Evolutionary conservation across 176 grass and related monocot species (phyloP).

Genomic region (Carex kokanica): DNA sequence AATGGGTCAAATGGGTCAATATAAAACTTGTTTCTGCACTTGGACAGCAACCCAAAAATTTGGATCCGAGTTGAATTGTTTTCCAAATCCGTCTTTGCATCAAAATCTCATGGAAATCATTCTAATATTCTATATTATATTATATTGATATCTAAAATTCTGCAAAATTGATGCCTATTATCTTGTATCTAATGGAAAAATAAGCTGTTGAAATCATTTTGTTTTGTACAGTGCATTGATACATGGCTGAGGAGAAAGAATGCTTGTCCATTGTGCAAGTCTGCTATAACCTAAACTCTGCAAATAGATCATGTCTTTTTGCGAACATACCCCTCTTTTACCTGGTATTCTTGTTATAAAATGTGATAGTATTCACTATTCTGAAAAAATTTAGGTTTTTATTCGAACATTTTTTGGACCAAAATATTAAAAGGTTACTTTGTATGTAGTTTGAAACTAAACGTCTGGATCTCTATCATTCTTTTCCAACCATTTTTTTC

Average conservation of each 20-base stretch:
- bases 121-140: too few species aligned
- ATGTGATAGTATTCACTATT: not conserved
- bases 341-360: not conserved
- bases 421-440: not conserved
- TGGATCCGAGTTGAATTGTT: too few species aligned
- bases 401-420: not conserved
- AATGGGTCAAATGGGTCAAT: too few species aligned
- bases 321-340: not conserved
- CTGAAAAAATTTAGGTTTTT: not conserved
- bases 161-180: too few species aligned
- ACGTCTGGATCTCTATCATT: not conserved
- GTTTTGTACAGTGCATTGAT: too few species aligned
- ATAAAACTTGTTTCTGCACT: too few species aligned
- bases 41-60: too few species aligned
- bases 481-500: not conserved
- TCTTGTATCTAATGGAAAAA: too few species aligned
- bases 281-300: conserved; percentile 34
- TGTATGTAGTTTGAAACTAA: not conserved
- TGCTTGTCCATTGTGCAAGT: conserved; percentile 75
- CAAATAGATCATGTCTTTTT: not conserved
- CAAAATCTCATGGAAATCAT: too few species aligned
- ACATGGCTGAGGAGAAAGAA: conserved; percentile 65
- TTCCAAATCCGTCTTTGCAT: too few species aligned
- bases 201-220: too few species aligned
- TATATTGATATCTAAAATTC: not conserved